phyloP scores from a whole-genome alignment of 2,329 filamentous ascomycete genomes.

The Tolypocladium paradoxum region DNA sequence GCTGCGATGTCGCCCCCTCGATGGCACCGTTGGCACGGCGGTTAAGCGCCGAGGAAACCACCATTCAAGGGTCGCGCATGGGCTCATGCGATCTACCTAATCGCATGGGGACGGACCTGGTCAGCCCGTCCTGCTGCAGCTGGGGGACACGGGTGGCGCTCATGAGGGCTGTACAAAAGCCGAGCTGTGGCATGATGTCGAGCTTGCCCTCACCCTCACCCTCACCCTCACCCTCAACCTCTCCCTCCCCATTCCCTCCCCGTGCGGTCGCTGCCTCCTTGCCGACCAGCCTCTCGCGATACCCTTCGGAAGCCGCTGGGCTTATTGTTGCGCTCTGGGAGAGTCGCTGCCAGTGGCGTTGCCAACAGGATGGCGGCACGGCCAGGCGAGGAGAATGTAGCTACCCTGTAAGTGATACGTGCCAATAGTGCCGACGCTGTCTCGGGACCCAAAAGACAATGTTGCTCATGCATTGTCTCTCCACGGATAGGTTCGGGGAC shows the following conservation, averaged over 20 bases:
- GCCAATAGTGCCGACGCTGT: not conserved
- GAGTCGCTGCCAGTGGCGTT: not conserved
- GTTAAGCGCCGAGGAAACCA: not conserved
- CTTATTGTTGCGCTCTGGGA: not conserved
- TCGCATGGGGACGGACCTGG: not conserved
- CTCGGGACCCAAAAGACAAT: not conserved
- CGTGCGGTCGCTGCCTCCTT: not conserved
- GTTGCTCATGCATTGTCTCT: not conserved
- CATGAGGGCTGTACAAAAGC: conserved; percentile 12
- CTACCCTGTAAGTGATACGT: conserved; percentile 33
- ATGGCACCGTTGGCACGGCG: not conserved
- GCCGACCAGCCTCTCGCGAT: not conserved
- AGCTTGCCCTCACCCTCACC: not conserved
- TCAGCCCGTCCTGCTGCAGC: not conserved
- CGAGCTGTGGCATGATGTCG: not conserved
- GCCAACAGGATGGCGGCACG: conserved; percentile 29
- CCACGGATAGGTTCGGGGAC: conserved; percentile 55
- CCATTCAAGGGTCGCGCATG: not conserved
- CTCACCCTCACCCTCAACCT: not conserved
- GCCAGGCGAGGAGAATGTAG: conserved; percentile 39
- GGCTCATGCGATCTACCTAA: not conserved
- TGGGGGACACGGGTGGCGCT: not conserved
- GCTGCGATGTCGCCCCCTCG: not conserved
- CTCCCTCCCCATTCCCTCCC: not conserved
- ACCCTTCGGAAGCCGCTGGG: not conserved